These are phyloP conservation scores for Boletus vinaceobasis DNA, from an alignment of 768 basidiomycete species.

Conservation along the genomic window DNA sequence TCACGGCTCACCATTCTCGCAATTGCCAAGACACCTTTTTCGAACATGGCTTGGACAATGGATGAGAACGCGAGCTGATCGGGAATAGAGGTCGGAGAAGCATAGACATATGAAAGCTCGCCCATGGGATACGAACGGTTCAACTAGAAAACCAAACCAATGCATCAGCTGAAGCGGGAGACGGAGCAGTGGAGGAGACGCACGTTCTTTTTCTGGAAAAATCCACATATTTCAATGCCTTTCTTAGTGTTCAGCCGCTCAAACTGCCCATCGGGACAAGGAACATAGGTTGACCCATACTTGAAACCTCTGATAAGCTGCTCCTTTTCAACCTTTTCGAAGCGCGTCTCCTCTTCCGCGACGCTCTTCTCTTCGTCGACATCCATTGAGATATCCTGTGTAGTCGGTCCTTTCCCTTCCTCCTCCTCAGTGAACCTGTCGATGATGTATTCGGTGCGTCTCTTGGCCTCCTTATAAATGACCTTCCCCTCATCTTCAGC, in stretches of 20 bases:
- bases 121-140: conserved; percentile 80
- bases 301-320: conserved; percentile 80
- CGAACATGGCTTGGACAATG: conserved; percentile 76
- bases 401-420: conserved; percentile 17
- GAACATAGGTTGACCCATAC: conserved; percentile 86
- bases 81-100: conserved; percentile 57
- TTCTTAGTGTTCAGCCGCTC: conserved; percentile 66
- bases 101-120: conserved; percentile 85
- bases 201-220: conserved; percentile 71
- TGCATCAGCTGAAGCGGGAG: neutral
- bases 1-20: conserved; percentile 79
- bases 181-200: conserved; percentile 11
- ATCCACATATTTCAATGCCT: conserved; percentile 86
- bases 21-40: conserved; percentile 67
- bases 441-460: conserved; percentile 55
- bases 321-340: conserved; percentile 69
- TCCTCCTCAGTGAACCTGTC: conserved; percentile 42
- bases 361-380: conserved; percentile 33
- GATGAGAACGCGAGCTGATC: conserved; percentile 86
- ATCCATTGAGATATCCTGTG: conserved; percentile 17
- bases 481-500: conserved; percentile 28
- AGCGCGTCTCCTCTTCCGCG: conserved; percentile 33
- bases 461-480: conserved; percentile 40
- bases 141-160: conserved; percentile 47
- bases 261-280: conserved; percentile 84